phyloP scores from a whole-genome alignment of 2,329 filamentous ascomycete species.

The Colletotrichum sublineola region DNA sequence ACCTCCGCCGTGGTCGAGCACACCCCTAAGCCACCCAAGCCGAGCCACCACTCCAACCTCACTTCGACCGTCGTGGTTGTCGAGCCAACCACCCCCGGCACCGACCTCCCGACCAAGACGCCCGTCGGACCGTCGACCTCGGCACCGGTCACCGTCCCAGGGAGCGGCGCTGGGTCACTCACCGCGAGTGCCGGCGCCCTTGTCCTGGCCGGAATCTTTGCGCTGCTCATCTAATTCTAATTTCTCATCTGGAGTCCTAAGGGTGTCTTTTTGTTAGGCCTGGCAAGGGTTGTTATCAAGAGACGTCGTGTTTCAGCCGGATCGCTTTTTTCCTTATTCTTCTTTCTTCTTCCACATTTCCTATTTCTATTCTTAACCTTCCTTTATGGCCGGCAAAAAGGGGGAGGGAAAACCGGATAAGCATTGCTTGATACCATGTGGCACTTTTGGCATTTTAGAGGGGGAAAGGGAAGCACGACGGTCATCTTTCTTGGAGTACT shows the following conservation, averaged over 20 bases:
- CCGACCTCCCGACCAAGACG: conserved; percentile 17
- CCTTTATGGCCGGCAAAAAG: conserved; percentile 39
- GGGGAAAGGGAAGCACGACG: neutral
- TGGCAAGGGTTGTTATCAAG: neutral
- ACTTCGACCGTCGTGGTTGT: conserved; percentile 34
- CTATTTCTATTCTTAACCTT: conserved; percentile 33
- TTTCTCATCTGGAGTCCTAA: neutral
- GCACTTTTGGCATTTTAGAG: conserved; percentile 3
- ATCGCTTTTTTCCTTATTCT: neutral
- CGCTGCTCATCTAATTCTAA: conserved; percentile 45
- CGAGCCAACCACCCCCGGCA: conserved; percentile 7
- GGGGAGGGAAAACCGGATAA: neutral
- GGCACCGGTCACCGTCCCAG: conserved; percentile 46
- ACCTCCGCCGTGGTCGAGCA: conserved; percentile 37
- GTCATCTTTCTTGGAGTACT: neutral
- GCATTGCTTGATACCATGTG: conserved; percentile 29
- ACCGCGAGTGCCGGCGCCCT: conserved; percentile 54
- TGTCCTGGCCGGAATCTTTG: conserved; percentile 55
- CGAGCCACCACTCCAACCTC: conserved; percentile 28
- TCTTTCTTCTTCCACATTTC: neutral
- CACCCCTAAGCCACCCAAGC: conserved; percentile 30
- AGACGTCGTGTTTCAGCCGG: neutral
- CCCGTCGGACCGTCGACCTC: conserved; percentile 27
- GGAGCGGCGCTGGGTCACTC: conserved; percentile 54
- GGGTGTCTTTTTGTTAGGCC: neutral